A percentile compares a stretch with the other conserved stretches of the same genome.
These are phyloP conservation scores for Camellia oleifera DNA, from an alignment of 179 eudicot genomes.

Conservation along the genomic window DNA sequence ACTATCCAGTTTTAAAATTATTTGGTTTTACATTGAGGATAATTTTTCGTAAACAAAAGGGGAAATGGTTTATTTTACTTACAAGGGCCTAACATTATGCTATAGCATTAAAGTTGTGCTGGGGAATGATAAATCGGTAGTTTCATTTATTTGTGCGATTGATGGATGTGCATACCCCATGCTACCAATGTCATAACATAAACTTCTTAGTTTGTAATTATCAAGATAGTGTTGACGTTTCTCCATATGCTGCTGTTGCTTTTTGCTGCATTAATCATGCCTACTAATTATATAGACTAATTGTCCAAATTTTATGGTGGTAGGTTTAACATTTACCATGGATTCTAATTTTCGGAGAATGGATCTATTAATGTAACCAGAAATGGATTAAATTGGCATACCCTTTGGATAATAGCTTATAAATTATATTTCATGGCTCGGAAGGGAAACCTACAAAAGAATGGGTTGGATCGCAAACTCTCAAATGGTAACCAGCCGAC, in stretches of 20 bases:
- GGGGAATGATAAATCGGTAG: neutral
- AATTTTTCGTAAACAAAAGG: neutral
- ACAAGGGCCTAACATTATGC: neutral
- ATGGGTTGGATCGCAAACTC: constrained; percentile 11
- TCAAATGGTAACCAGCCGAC: constrained; percentile 32
- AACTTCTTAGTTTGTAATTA: neutral
- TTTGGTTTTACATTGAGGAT: neutral
- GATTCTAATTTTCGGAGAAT: neutral
- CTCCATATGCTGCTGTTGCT: neutral
- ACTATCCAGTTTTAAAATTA: neutral
- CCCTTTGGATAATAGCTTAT: neutral
- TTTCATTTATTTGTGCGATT: neutral
- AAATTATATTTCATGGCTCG: constrained; percentile 64
- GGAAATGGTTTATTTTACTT: neutral
- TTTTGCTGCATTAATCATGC: neutral
- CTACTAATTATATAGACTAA: neutral
- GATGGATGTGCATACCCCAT: neutral
- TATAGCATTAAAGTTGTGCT: neutral
- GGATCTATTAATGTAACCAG: constrained; percentile 3
- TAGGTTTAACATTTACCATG: constrained; percentile 8
- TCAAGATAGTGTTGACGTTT: neutral
- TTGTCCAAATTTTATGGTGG: constrained; percentile 4
- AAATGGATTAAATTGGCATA: constrained; percentile 1
- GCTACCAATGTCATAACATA: neutral
- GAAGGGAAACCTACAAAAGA: constrained; percentile 55